Evolutionary conservation across 1,139 yeast genomes (phyloP).

Genomic region (Kodamaea suecica): DNA sequence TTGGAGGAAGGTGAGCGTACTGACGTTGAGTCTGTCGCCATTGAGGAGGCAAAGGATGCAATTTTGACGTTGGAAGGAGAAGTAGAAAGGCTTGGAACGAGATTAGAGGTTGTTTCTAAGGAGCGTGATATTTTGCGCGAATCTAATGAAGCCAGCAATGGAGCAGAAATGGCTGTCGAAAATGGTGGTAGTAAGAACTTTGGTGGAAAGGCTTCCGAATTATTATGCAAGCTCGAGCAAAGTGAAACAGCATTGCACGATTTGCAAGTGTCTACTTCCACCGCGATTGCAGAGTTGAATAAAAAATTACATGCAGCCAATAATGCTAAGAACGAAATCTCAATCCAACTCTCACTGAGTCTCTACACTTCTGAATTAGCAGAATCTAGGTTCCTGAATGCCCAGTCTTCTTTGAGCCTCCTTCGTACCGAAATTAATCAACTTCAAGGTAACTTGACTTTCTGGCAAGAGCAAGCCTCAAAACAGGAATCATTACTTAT

Average conservation of each 20-base stretch:
- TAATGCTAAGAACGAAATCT: conserved; percentile 30
- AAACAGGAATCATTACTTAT: conserved; percentile 55
- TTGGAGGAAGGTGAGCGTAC: conserved; percentile 54
- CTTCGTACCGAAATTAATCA: conserved; percentile 23
- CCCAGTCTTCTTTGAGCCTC: conserved; percentile 28
- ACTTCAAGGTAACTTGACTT: conserved; percentile 19
- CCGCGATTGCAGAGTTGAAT: conserved; percentile 10
- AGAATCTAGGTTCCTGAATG: conserved; percentile 31
- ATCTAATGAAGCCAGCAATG: conserved; percentile 24
- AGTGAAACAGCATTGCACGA: conserved; percentile 29
- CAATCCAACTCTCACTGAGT: conserved; percentile 28
- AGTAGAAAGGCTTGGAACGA: conserved; percentile 47
- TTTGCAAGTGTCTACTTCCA: conserved; percentile 18
- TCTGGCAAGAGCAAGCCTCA: conserved; percentile 52
- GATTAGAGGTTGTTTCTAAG: conserved; percentile 50
- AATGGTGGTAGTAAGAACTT: conserved; percentile 5
- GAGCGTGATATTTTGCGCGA: conserved; percentile 65
- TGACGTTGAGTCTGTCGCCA: conserved; percentile 53
- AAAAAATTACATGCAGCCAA: conserved; percentile 26
- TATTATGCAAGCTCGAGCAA: conserved; percentile 27
- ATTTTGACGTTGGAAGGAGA: conserved; percentile 66
- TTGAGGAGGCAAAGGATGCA: conserved; percentile 75
- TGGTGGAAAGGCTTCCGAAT: too few species aligned
- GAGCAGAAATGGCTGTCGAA: conserved; percentile 7
- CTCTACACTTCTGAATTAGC: conserved; percentile 34